These are phyloP conservation scores for Pontederia crassipes DNA, from an alignment of 176 grass and related monocot genomes.

Conservation along the genomic window DNA sequence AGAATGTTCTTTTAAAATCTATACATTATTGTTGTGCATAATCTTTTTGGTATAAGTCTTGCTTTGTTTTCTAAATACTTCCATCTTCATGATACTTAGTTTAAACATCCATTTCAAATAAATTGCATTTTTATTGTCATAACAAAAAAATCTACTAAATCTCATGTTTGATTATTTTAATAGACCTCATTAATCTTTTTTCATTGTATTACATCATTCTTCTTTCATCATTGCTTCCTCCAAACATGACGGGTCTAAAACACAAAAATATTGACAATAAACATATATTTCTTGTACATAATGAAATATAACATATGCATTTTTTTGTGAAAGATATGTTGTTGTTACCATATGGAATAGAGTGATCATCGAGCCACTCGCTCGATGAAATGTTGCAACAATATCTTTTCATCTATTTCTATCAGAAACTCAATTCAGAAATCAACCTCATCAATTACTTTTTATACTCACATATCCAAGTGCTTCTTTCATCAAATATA, in stretches of 20 bases:
- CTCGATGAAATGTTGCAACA: no score
- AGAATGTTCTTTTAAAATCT: not conserved
- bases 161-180: not conserved
- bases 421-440: no score
- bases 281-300: not conserved
- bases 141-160: not conserved
- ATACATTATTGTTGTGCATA: not conserved
- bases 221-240: not conserved
- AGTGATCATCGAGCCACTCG: no score
- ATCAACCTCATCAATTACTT: not conserved
- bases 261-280: not conserved
- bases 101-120: not conserved
- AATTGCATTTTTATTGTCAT: not conserved
- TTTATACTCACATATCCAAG: not conserved
- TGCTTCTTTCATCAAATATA: not conserved
- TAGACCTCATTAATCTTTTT: not conserved
- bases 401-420: no score
- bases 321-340: no score
- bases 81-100: not conserved
- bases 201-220: not conserved
- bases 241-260: not conserved
- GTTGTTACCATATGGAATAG: no score
- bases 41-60: not conserved
- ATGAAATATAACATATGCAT: not conserved
- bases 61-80: not conserved